Base-by-base conservation (phyloP, 768 basidiomycete genomes). In the Harrya chromipes region DNA sequence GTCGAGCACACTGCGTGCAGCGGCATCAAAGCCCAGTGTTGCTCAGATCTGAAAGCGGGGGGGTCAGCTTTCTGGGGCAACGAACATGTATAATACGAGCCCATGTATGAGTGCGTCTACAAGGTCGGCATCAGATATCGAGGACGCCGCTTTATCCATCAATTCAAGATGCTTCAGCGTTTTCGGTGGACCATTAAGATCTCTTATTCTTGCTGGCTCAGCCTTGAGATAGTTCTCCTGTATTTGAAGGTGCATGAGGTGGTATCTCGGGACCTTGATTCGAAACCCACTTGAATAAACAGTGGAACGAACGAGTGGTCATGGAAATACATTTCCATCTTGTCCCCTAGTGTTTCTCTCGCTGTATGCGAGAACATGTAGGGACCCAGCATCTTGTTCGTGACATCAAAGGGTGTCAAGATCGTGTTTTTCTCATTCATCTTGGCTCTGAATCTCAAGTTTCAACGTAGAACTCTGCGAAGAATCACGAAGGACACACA, bases 281-380 rank as follows among this genome's bases (percentile, higher is more conserved):
- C 17, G 9, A 44, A 39, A 55, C 54, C 67, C 38, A 91, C 93
- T 77, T 97, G 93, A 40, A 98, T 88, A 68, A 99, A 98, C 27
- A 99, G 70, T 0, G 97, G 97, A 41, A 98, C 81, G 58, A 97
- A 93, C 1, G 87, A 83, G 63, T 92, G 90, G 61, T 99, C 97
- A 50, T 97, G 93, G 71, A 97, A 99, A 69, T 98, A 99, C 52
- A 90, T 67, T 46, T 97, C 95, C 74, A 95, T 90, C 73, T 97
- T 97, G 55, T 97, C 92, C 26, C 79, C 82, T 3, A 98, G 73
- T 0, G 90, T 84, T 65, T 92, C 84, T 43, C 87, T 80, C 23
- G 85, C 80, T 0, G 89, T 95, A 31, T 76, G 62, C 2, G 90
- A 89, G 69, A 97, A 98, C 54, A 91, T 72, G 60, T 97, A 92